These are phyloP conservation scores for Claviceps capensis DNA, from an alignment of 2,329 filamentous ascomycete species.

Conservation along the genomic window DNA sequence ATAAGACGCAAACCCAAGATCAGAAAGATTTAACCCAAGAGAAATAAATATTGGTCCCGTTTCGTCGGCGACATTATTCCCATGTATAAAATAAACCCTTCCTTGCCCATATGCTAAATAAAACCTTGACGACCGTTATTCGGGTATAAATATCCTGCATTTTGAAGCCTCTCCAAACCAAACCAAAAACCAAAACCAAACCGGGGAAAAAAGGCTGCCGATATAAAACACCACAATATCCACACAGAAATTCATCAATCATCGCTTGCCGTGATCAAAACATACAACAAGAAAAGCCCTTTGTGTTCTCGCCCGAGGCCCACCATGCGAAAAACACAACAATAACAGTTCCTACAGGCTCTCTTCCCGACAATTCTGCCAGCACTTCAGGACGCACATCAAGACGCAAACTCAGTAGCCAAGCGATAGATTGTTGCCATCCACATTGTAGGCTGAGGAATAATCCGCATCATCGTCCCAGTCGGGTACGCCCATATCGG, in stretches of 20 bases:
- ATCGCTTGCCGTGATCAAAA: not conserved
- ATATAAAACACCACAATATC: not conserved
- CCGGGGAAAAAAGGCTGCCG: not conserved
- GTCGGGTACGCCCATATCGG: constrained; percentile 13
- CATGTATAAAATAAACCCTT: not conserved
- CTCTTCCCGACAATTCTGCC: too few relatives aligned
- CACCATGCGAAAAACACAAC: too few relatives aligned
- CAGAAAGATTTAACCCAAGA: not conserved
- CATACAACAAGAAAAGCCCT: not conserved
- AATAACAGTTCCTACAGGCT: too few relatives aligned
- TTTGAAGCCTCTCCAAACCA: constrained; percentile 5
- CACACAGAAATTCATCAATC: not conserved
- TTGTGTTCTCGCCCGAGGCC: not conserved
- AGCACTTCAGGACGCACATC: too few relatives aligned
- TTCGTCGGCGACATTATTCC: not conserved
- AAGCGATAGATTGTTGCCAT: constrained; percentile 26
- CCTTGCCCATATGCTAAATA: too few relatives aligned
- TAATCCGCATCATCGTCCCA: constrained; percentile 40
- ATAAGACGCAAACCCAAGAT: too few relatives aligned
- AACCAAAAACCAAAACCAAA: not conserved
- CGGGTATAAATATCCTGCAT: constrained; percentile 18
- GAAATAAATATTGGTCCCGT: not conserved
- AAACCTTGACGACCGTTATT: constrained; percentile 1
- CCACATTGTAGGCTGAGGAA: constrained; percentile 38
- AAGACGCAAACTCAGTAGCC: not conserved